A percentile compares a stretch with the other conserved stretches of the same genome.
Conservation (phyloP, 2,329 filamentous ascomycete species). For the Orbilia javanica region DNA sequence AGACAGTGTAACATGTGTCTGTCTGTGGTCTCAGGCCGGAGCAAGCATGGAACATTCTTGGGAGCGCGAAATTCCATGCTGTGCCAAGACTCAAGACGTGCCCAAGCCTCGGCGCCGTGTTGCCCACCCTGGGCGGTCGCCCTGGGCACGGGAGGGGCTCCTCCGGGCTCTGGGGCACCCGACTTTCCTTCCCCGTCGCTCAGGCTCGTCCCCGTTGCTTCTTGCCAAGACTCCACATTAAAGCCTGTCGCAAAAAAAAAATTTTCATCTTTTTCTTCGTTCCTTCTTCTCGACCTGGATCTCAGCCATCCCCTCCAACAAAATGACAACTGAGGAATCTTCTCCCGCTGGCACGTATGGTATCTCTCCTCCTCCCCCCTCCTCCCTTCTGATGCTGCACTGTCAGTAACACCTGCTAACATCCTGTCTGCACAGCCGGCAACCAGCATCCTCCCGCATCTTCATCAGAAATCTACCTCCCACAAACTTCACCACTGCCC, state of each 20-base stretch:
- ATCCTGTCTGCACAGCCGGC: conserved; percentile 7
- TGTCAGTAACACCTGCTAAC: conserved; percentile 33
- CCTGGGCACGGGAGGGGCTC: conserved; percentile 8
- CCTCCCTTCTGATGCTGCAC: not conserved
- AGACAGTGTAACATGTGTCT: conserved; percentile 35
- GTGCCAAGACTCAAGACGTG: conserved; percentile 45
- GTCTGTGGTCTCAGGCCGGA: conserved; percentile 5
- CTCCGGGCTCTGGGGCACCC: conserved; percentile 9
- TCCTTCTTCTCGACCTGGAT: not conserved
- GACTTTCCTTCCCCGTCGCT: not conserved
- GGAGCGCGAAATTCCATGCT: conserved; percentile 38
- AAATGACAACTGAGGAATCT: conserved; percentile 34
- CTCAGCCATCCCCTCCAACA: not conserved
- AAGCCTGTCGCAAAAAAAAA: conserved; percentile 25
- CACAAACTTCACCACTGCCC: conserved; percentile 79
- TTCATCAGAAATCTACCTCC: conserved; percentile 86
- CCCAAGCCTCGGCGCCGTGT: conserved; percentile 54
- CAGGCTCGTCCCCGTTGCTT: not conserved
- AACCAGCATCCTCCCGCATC: conserved; percentile 72
- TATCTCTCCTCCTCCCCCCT: conserved; percentile 23
- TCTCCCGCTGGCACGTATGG: conserved; percentile 53
- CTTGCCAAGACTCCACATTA: not conserved
- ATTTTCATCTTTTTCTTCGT: conserved; percentile 26
- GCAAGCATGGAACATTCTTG: conserved; percentile 54
- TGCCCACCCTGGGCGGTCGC: conserved; percentile 20